These are phyloP conservation scores for Hyphopichia pseudoburtonii DNA, from an alignment of 1,139 yeast species.

Conservation along the genomic window DNA sequence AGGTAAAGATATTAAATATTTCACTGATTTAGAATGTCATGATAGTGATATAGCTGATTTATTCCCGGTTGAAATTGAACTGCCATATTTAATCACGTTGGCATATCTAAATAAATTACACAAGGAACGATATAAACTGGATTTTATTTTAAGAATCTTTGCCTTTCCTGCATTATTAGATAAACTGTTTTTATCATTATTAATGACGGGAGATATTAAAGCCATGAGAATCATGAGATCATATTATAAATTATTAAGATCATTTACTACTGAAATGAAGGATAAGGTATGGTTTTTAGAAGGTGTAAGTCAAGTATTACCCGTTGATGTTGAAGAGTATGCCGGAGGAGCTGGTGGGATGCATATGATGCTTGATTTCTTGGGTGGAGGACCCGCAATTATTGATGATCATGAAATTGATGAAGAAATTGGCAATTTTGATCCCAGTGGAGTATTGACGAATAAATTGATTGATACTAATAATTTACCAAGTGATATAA, in stretches of 20 bases:
- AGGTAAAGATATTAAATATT: constrained; percentile 22
- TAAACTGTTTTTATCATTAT: constrained; percentile 67
- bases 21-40: constrained; percentile 74
- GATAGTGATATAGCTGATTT: constrained; percentile 82
- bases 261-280: constrained; percentile 82
- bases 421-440: constrained; percentile 47
- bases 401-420: constrained; percentile 43
- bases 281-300: constrained; percentile 93
- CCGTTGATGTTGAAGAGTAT: constrained; percentile 80
- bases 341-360: constrained; percentile 83
- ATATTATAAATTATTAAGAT: constrained; percentile 76
- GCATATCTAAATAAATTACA: constrained; percentile 85
- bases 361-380: constrained; percentile 87
- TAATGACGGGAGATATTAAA: constrained; percentile 80
- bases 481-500: constrained; percentile 57
- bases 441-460: constrained; percentile 36
- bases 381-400: constrained; percentile 68
- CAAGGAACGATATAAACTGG: constrained; percentile 78
- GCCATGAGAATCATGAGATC: constrained; percentile 90
- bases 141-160: constrained; percentile 82
- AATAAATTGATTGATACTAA: constrained; percentile 52
- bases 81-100: constrained; percentile 83
- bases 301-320: constrained; percentile 84
- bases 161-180: constrained; percentile 93
- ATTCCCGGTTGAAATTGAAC: constrained; percentile 78